These are phyloP conservation scores for Salix arbutifolia DNA, from an alignment of 345 rosid species.

Conservation along the genomic window DNA sequence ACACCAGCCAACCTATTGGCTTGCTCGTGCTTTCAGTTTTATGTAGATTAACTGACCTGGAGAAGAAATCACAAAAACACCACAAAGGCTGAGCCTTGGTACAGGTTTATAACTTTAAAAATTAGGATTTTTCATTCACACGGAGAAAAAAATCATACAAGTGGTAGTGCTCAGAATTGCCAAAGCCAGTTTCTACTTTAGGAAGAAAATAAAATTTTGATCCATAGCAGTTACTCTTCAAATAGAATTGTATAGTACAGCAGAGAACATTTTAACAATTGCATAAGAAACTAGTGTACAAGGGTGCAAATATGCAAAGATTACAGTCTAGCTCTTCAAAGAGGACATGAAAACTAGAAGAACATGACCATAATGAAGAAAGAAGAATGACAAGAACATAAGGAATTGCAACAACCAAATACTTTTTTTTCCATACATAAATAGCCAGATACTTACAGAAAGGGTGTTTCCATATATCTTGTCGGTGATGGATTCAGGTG, in stretches of 20 bases:
- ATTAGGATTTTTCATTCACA: neutral
- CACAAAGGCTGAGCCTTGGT: neutral
- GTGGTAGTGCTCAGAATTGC: neutral
- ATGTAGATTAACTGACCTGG: neutral
- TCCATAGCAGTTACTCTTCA: neutral
- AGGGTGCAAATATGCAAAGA: neutral
- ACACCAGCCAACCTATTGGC: neutral
- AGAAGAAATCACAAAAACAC: neutral
- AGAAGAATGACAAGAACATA: neutral
- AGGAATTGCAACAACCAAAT: neutral
- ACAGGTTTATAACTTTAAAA: neutral
- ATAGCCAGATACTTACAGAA: constrained; percentile 57
- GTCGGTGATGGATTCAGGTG: constrained; percentile 89
- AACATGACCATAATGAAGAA: neutral
- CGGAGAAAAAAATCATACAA: neutral
- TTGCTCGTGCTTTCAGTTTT: neutral
- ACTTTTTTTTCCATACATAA: neutral
- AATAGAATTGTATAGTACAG: neutral
- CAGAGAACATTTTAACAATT: neutral
- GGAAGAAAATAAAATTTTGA: neutral
- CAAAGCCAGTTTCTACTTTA: neutral
- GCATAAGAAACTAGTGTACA: neutral
- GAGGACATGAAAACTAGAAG: neutral
- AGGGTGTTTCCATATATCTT: constrained; percentile 95
- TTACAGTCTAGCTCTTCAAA: neutral